A percentile compares a stretch with the other conserved stretches of the same genome.
phyloP scores from a whole-genome alignment of 352 stramenopile genomes.

The Phytopythium montanum region DNA sequence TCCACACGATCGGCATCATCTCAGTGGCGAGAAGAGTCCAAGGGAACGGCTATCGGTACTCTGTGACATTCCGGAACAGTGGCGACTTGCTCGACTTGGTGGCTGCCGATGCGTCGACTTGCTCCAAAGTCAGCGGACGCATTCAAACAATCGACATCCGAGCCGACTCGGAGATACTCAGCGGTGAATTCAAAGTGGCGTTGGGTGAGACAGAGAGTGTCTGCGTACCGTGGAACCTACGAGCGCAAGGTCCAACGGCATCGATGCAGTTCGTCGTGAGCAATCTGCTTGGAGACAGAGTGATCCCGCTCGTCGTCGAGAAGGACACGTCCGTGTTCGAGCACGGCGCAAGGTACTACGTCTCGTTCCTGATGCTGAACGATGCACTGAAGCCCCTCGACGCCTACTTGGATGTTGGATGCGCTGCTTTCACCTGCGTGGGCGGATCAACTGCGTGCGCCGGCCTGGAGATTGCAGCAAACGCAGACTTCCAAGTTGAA shows the following conservation, averaged over 20 bases:
- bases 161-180: slow-evolving; percentile 32
- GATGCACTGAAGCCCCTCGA: slow-evolving; percentile 34
- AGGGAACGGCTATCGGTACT: slow-evolving; percentile 52
- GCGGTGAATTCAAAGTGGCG: slow-evolving; percentile 38
- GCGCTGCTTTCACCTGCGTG: slow-evolving; percentile 44
- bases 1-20: slow-evolving; percentile 57
- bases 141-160: slow-evolving; percentile 69
- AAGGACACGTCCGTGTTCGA: slow-evolving; percentile 39
- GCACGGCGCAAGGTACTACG: slow-evolving; percentile 37
- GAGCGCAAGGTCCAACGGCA: slow-evolving; percentile 20
- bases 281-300: slow-evolving; percentile 25
- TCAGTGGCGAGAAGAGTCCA: slow-evolving; percentile 16
- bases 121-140: slow-evolving; percentile 27
- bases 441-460: slow-evolving; percentile 27
- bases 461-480: slow-evolving; percentile 31
- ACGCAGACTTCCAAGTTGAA: slow-evolving; percentile 37
- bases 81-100: slow-evolving; percentile 50
- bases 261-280: slow-evolving; percentile 42
- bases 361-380: slow-evolving; percentile 35
- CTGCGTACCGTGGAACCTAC: slow-evolving; percentile 48
- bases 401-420: slow-evolving; percentile 21
- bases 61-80: slow-evolving; percentile 46
- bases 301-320: slow-evolving; percentile 36
- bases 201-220: slow-evolving; percentile 28
- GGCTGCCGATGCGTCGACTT: slow-evolving; percentile 27